Base-by-base conservation (phyloP, 2,329 filamentous ascomycete species). In the Sodiomyces alkalinus region DNA sequence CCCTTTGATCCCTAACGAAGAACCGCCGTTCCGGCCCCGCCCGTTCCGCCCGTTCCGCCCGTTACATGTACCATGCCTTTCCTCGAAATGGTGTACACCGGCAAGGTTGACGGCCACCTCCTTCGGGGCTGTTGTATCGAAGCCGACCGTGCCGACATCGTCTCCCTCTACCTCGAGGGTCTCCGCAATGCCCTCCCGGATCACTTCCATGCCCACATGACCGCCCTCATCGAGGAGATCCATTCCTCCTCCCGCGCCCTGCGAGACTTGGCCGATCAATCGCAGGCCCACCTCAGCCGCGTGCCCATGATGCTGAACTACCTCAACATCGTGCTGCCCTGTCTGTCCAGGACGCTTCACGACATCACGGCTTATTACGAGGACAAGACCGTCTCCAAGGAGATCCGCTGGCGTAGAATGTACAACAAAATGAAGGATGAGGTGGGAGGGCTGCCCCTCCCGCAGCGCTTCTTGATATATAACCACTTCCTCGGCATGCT, bases 341-440 rank as follows among this genome's bases (percentile, higher is more conserved):
- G 67, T 31, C 48, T 74, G 12, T 56, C 53, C 29, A 58, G 52
- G 31, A 64, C 62, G 1, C 44, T 75, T 11, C 45, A 54, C 22
- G 67, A 73, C 34, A 73, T 75, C 37, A 58, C 48, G 22, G 35
- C 33, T 7, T 59, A 59, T 44, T 62, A 68, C 39, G 58, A 68
- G 19, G 61, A 73, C 40, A 58, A 52, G 19, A 53, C 52, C 4
- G 37, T 61, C 22, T 51, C 54, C 12, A 60, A 57, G 30, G 55
- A 62, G 34, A 49, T 56, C 19, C 58, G 68, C 30, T 75, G 71
- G 70, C 56, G 60, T 22, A 58, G 56, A 38, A 73, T 74, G 66
- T 69, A 64, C 41, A 57, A 71, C 43, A 48, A 52, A 5, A 58
- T 74, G 57, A 58, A 55, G 6, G 54, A 61, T 15, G 64, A 74